Base-by-base conservation (phyloP, 225 moss, liverwort and hornwort species). In the Anthoceros angustus region DNA sequence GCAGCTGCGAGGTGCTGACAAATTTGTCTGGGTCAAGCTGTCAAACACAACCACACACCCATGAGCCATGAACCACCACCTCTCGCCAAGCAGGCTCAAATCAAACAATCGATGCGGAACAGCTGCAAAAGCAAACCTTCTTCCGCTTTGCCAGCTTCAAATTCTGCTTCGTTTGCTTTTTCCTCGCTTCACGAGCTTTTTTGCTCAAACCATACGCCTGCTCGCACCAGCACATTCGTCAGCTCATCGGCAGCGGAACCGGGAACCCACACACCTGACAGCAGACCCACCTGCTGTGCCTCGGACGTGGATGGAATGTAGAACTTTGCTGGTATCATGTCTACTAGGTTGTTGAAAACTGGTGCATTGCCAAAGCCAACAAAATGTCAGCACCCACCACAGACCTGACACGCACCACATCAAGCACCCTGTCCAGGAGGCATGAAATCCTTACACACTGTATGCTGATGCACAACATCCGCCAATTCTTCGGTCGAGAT, bases 341-440 rank as follows among this genome's bases (percentile, higher is more conserved):
- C 91, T 73, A 91, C 91, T 77, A 95, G 71, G 43, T 75, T 79
- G 73, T 95, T 90, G 63, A 95, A 95, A 74, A 93, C 93, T 93
- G 80, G 23, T 18, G 23, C 18, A 55, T 15, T 18, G 55, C 55
- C 32, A 32, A 1, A 55, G n/a, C 46, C 8, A 23, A 23, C 18
- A 55, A 23, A 23, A 18, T 15, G n/a, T 55, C n/a, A 55, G 55
- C 18, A 7, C 5, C 23, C n/a, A 55, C 18, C n/a, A 18, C n/a
- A 55, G 55, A 55, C 55, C 55, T 15, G 14, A 32, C 32, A 32
- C 32, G 32, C 32, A 32, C 32, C 46, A 20, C 23, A 18, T 18
- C 55, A 7, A 55, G 1, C 7, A 18, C 23, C 7, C 55, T 7
- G 55, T 18, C 23, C 55, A 12, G 5, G n/a, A 20, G 8, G 55